Evolutionary conservation across 148 eudicot species (phyloP).

Genomic region (Selenicereus undatus): DNA sequence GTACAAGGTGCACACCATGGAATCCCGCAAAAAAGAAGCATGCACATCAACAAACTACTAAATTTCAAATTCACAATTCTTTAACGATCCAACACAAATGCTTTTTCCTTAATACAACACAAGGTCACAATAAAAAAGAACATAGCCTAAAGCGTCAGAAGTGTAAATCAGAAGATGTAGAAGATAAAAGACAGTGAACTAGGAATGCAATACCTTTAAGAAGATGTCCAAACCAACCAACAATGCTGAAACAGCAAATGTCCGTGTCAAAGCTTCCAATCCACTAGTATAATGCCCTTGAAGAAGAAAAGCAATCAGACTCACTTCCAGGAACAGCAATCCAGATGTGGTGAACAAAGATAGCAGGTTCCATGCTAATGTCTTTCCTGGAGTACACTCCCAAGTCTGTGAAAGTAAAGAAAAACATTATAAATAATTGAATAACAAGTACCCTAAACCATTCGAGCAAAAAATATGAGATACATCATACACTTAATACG

Average conservation of each 20-base stretch:
- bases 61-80: background rate
- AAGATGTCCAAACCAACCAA: slow-evolving; percentile 67
- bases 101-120: background rate
- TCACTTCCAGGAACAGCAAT: slow-evolving; percentile 77
- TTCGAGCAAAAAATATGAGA: slow-evolving; percentile 8
- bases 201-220: slow-evolving; percentile 51
- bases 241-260: slow-evolving; percentile 66
- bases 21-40: background rate
- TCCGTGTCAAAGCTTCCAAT: slow-evolving; percentile 64
- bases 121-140: background rate
- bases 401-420: slow-evolving; percentile 44
- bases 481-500: background rate
- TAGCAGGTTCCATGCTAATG: slow-evolving; percentile 60
- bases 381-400: slow-evolving; percentile 76
- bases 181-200: background rate
- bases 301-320: slow-evolving; percentile 86
- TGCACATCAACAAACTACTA: background rate
- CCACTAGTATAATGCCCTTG: slow-evolving; percentile 79
- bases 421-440: background rate
- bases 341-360: slow-evolving; percentile 73
- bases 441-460: background rate
- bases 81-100: background rate
- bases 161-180: background rate
- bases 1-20: background rate
- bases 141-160: background rate